Percentiles rank a stretch among this genome's conserved stretches.
Conservation (phyloP, 2,329 filamentous ascomycete species). For the Xylariaceae sp. region DNA sequence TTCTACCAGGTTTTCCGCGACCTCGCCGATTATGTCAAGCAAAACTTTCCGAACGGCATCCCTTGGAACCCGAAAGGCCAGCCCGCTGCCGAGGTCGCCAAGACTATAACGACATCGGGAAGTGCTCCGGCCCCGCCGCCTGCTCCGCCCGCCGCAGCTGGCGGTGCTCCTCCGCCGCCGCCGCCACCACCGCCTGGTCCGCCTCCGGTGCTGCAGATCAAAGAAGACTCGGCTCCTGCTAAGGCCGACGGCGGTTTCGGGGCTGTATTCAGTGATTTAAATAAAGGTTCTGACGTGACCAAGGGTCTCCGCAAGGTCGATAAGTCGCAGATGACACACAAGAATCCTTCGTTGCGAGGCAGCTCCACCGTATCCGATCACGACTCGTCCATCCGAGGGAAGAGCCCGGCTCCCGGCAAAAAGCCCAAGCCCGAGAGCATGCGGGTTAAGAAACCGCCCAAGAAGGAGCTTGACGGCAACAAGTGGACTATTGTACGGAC, state of each 20-base stretch:
- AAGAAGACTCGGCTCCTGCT: slow-evolving; percentile 37
- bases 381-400: slow-evolving; percentile 51
- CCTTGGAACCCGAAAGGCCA: slow-evolving; percentile 78
- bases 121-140: slow-evolving; percentile 38
- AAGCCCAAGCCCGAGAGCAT: slow-evolving; percentile 82
- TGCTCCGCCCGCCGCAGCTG: slow-evolving; percentile 43
- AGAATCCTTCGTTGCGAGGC: slow-evolving; percentile 82
- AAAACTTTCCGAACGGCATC: slow-evolving; percentile 71
- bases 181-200: slow-evolving; percentile 65
- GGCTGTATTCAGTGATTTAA: slow-evolving; percentile 87
- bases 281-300: slow-evolving; percentile 83
- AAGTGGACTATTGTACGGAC: slow-evolving; percentile 75
- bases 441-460: slow-evolving; percentile 73
- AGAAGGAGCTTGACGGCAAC: slow-evolving; percentile 74
- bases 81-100: slow-evolving; percentile 59
- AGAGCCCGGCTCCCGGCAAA: slow-evolving; percentile 82
- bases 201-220: slow-evolving; percentile 54
- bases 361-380: slow-evolving; percentile 59
- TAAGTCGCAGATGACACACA: slow-evolving; percentile 94
- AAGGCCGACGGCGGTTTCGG: slow-evolving; percentile 56
- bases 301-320: slow-evolving; percentile 88
- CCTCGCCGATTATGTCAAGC: slow-evolving; percentile 75
- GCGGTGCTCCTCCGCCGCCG: slow-evolving; percentile 56
- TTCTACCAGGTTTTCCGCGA: slow-evolving; percentile 88
- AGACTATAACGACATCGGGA: slow-evolving; percentile 45